Conservation (phyloP, 2,329 filamentous ascomycete genomes). For the Fusarium falciforme region DNA sequence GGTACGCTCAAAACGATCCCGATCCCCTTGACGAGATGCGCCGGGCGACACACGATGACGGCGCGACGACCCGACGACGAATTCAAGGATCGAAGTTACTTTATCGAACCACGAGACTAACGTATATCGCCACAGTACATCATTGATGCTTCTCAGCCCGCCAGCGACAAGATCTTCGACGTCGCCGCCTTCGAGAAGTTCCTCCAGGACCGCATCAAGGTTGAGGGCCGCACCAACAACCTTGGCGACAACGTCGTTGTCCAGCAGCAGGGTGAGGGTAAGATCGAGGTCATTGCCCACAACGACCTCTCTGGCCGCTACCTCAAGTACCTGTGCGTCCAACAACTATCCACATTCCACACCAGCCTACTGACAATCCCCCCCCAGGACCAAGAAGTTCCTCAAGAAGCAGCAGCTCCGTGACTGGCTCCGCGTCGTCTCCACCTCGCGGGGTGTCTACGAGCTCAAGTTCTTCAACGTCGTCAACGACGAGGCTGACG, state of each 20-base stretch:
- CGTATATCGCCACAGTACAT: constrained; percentile 74
- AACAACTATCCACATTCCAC: too few relatives aligned
- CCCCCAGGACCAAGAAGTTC: constrained; percentile 96
- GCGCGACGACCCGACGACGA: not conserved
- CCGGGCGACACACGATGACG: not conserved
- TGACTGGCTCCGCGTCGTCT: constrained; percentile 99
- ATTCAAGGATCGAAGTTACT: not conserved
- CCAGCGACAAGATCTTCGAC: constrained; percentile 99
- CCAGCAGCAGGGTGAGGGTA: constrained; percentile 92
- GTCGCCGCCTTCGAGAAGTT: constrained; percentile 99
- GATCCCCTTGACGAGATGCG: not conserved
- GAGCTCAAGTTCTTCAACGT: constrained; percentile 99
- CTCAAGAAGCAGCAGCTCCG: constrained; percentile 99
- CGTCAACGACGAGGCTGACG: constrained; percentile 96
- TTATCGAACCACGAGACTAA: constrained; percentile 20
- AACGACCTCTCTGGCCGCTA: constrained; percentile 98
- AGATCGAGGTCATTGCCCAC: constrained; percentile 97
- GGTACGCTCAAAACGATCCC: constrained; percentile 60
- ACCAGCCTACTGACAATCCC: not conserved
- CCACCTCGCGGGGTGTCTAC: constrained; percentile 97
- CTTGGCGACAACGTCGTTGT: constrained; percentile 93
- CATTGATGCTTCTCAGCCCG: constrained; percentile 99
- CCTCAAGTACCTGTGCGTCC: constrained; percentile 96
- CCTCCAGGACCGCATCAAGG: constrained; percentile 99
- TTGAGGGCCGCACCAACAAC: constrained; percentile 98